Percentiles rank a stretch among this genome's conserved stretches.
Conservation (phyloP, 176 grass and related monocot genomes). For the Olyra latifolia region DNA sequence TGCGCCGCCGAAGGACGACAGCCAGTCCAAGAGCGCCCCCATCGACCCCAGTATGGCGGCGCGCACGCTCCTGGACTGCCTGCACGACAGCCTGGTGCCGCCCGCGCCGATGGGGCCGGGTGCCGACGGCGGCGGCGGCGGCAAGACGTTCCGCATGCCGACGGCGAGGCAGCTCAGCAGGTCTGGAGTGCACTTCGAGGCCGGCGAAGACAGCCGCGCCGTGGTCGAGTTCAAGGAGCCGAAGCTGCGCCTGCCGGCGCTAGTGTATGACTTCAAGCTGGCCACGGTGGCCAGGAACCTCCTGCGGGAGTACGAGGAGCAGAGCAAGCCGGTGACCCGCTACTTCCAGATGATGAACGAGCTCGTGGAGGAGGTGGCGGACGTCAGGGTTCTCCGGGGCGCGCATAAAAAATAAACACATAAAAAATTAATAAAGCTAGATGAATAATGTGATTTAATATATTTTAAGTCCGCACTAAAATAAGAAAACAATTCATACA, state of each 20-base stretch:
- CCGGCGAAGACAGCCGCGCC: constrained; percentile 1
- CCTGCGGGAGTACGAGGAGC: constrained; percentile 42
- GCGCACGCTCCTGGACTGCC: constrained; percentile 36
- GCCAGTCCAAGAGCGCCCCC: neutral
- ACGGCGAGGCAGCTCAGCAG: constrained; percentile 38
- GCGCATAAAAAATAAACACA: too few species aligned
- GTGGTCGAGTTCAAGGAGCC: constrained; percentile 26
- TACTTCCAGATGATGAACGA: constrained; percentile 72
- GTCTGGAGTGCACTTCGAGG: constrained; percentile 38
- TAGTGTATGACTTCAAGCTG: constrained; percentile 53
- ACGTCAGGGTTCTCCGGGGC: constrained; percentile 38
- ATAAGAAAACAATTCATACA: too few species aligned
- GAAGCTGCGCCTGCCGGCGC: constrained; percentile 31
- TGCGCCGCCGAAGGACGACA: neutral
- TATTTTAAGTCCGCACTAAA: too few species aligned
- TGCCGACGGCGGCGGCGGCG: neutral
- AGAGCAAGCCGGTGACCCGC: constrained; percentile 50
- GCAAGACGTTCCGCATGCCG: constrained; percentile 24
- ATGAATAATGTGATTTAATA: too few species aligned
- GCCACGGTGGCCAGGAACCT: constrained; percentile 59
- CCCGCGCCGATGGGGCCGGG: fast-evolving
- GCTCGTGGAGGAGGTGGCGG: constrained; percentile 39
- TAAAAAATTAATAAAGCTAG: too few species aligned
- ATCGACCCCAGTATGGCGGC: neutral
- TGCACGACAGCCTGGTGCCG: constrained; percentile 31